Percentiles rank a stretch among this genome's conserved stretches.
phyloP scores from a whole-genome alignment of 228 moss, liverwort and hornwort species.

The Sphagnum magellanicum region DNA sequence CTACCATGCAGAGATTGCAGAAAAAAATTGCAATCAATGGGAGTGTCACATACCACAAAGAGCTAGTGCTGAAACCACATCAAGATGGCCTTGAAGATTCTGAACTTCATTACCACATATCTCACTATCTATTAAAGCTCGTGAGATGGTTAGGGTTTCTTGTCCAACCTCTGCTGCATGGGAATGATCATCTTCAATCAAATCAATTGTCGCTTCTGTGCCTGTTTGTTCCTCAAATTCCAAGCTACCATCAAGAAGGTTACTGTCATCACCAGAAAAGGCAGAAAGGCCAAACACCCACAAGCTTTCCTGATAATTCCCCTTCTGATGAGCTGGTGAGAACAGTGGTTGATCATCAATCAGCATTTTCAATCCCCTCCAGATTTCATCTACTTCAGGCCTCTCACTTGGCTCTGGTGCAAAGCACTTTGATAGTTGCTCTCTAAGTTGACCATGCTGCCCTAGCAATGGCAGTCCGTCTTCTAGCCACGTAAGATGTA shows the following conservation, averaged over 20 bases:
- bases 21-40: background rate
- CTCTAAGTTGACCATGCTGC: conserved; percentile 12
- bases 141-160: conserved; percentile 12
- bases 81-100: conserved; percentile 43
- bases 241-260: conserved; percentile 4
- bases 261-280: conserved; percentile 13
- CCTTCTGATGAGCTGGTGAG: conserved; percentile 12
- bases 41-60: conserved; percentile 22
- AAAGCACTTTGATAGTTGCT: conserved; percentile 52
- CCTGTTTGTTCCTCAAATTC: conserved; percentile 7
- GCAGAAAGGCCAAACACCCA: conserved; percentile 30
- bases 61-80: conserved; percentile 39
- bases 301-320: conserved; percentile 11
- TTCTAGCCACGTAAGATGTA: conserved; percentile 7
- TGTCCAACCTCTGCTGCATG: conserved; percentile 3
- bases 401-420: conserved; percentile 37
- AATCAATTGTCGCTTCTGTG: conserved; percentile 9
- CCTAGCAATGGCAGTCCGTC: conserved; percentile 12
- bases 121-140: conserved; percentile 20
- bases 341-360: conserved; percentile 24
- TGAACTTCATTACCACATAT: conserved; percentile 17
- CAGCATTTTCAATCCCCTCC: conserved; percentile 44
- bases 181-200: background rate
- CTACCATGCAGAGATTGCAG: background rate
- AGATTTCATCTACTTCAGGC: conserved; percentile 42